Evolutionary conservation across 441 rosid genomes (phyloP).

Genomic region (Brassica hybrid): DNA sequence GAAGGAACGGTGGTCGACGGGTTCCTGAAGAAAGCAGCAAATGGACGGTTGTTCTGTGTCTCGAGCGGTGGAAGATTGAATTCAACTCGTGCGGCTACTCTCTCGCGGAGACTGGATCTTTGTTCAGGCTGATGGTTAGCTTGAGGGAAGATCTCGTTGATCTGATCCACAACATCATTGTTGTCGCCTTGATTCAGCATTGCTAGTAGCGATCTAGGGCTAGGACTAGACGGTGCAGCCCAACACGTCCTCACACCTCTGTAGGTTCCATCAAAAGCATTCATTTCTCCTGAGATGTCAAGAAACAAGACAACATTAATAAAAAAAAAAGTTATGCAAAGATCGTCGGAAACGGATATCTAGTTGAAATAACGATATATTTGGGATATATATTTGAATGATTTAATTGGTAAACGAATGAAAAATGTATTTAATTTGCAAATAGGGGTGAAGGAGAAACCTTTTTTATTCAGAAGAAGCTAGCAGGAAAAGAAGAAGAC

Average conservation of each 20-base stretch:
- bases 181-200: slow-evolving; percentile 26
- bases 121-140: background rate
- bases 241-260: background rate
- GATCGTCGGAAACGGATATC: background rate
- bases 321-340: background rate
- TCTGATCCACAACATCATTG: background rate
- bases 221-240: slow-evolving; percentile 1
- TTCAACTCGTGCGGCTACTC: slow-evolving; percentile 57
- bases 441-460: background rate
- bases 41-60: slow-evolving; percentile 39
- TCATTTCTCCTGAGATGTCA: background rate
- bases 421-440: background rate
- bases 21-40: slow-evolving; percentile 14
- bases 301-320: background rate
- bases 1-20: slow-evolving; percentile 10
- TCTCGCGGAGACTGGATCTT: slow-evolving; percentile 45
- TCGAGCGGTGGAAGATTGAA: slow-evolving; percentile 53
- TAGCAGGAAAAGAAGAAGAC: background rate
- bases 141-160: slow-evolving; percentile 24
- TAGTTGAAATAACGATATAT: background rate
- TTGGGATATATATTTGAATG: background rate
- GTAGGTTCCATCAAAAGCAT: background rate
- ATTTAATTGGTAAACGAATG: background rate
- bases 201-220: background rate
- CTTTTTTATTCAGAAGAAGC: background rate